A percentile compares a stretch with the other conserved stretches of the same genome.
Evolutionary conservation across 2,329 filamentous ascomycete species (phyloP).

Genomic region (Fusarium chuoi): DNA sequence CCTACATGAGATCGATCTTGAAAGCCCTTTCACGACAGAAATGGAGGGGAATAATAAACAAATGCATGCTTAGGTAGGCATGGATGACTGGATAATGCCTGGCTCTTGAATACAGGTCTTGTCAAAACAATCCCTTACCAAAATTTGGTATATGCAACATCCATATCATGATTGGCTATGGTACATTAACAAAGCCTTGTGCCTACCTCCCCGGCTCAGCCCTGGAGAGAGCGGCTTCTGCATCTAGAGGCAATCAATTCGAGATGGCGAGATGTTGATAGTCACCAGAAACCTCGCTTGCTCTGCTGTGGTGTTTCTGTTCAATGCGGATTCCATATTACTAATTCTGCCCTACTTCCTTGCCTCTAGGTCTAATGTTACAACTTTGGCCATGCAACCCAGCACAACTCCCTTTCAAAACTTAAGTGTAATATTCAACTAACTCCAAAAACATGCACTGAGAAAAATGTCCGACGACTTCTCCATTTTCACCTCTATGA

Average conservation of each 20-base stretch:
- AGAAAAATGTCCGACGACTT: constrained; percentile 58
- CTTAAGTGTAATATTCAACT: background rate
- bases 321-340: background rate
- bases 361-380: background rate
- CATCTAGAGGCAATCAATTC: background rate
- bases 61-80: background rate
- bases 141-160: background rate
- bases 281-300: background rate
- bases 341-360: background rate
- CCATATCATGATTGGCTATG: background rate
- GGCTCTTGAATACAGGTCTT: background rate
- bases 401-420: background rate
- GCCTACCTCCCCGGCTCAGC: background rate
- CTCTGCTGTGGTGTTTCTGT: background rate
- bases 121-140: background rate
- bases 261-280: background rate
- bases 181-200: background rate
- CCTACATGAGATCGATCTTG: constrained; percentile 11
- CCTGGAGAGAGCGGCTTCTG: background rate
- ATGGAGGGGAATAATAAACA: background rate
- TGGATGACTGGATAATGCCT: background rate
- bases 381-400: background rate
- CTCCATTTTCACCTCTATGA: constrained; percentile 75
- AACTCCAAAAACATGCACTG: background rate
- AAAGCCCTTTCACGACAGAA: constrained; percentile 4